Evolutionary conservation across 805 yeast genomes (phyloP).

Genomic region (Myxozyma neotropica): DNA sequence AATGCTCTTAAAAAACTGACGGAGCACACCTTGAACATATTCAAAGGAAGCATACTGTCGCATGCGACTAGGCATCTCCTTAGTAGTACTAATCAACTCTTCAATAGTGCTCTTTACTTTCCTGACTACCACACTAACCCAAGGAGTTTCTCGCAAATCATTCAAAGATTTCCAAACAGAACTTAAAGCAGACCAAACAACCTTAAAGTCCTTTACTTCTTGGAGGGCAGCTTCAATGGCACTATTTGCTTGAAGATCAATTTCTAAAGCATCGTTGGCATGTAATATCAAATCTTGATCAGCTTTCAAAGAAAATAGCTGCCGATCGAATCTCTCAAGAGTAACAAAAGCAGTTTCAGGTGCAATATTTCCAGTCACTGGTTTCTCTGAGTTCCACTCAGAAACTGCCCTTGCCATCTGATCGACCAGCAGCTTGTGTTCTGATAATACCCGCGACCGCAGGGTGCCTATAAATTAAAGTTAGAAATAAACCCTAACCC

Average conservation of each 20-base stretch:
- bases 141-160: constrained; percentile 48
- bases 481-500: background rate
- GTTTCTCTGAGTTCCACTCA: constrained; percentile 38
- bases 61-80: constrained; percentile 58
- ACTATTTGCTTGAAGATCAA: constrained; percentile 41
- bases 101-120: constrained; percentile 55
- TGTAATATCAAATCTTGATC: constrained; percentile 37
- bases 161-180: constrained; percentile 53
- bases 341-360: constrained; percentile 37
- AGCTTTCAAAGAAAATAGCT: constrained; percentile 17
- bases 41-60: constrained; percentile 72
- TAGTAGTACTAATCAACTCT: constrained; percentile 50
- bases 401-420: constrained; percentile 7
- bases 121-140: constrained; percentile 55
- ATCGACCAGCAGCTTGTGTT: constrained; percentile 20
- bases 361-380: constrained; percentile 39
- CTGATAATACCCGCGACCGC: constrained; percentile 23
- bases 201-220: constrained; percentile 59
- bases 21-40: constrained; percentile 53
- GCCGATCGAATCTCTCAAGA: constrained; percentile 39
- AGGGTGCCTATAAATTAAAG: constrained; percentile 12
- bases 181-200: constrained; percentile 67
- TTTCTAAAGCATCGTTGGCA: constrained; percentile 45
- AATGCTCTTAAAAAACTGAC: constrained; percentile 46
- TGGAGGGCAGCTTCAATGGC: constrained; percentile 44